These are phyloP conservation scores for Anthracocystis panici-leucophaei DNA, from an alignment of 1,284 basidiomycete species.

Conservation along the genomic window DNA sequence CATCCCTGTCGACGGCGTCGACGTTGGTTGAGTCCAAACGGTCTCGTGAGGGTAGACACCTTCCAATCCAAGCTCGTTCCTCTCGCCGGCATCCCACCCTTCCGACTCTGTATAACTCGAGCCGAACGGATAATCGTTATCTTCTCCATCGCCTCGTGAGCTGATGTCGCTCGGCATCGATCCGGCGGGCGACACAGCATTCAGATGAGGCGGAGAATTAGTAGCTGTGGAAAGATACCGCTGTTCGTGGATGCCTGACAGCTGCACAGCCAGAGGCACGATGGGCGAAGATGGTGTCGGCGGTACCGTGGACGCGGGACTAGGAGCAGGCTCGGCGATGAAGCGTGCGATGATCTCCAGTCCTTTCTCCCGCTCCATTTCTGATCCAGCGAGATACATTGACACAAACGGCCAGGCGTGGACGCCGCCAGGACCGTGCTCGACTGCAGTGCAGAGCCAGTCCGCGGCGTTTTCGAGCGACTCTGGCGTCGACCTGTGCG, in stretches of 20 bases:
- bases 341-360: constrained; percentile 63
- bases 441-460: constrained; percentile 58
- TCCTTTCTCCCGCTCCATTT: constrained; percentile 63
- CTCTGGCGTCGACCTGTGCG: constrained; percentile 7
- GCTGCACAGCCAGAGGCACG: constrained; percentile 22
- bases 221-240: constrained; percentile 2
- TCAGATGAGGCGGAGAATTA: constrained; percentile 49
- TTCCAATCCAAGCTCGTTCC: constrained; percentile 46
- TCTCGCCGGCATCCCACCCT: constrained; percentile 25
- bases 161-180: constrained; percentile 59
- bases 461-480: constrained; percentile 18
- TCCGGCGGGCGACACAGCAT: constrained; percentile 49
- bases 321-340: constrained; percentile 32
- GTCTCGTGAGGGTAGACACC: constrained; percentile 53
- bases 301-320: constrained; percentile 28
- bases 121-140: constrained; percentile 33
- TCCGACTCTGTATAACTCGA: constrained; percentile 33
- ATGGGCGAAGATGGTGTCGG: constrained; percentile 18
- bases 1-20: constrained; percentile 42
- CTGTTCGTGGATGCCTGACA: constrained; percentile 10
- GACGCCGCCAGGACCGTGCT: constrained; percentile 63
- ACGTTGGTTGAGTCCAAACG: constrained; percentile 36
- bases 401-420: constrained; percentile 69
- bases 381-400: constrained; percentile 64
- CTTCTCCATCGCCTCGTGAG: constrained; percentile 33